Evolutionary conservation across 148 eudicot species (phyloP), one percentile per base, ranked within the genome.

Genomic region (Heliosperma pusillum): DNA sequence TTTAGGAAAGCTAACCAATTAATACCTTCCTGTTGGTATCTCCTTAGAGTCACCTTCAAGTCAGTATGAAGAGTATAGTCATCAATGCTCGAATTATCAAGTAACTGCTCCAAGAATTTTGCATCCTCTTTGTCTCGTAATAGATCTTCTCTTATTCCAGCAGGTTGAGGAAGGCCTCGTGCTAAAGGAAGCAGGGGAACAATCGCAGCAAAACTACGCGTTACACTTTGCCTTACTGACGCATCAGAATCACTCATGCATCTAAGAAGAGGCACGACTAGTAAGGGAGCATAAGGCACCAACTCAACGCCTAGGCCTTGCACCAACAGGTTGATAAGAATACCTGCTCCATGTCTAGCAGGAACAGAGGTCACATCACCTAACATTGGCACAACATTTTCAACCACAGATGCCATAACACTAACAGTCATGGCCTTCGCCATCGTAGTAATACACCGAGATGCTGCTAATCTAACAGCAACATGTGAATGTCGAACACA

Each of bases 11-110:
- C 97, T 79, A 96, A 84, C 99, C 99, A 96, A 77, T 96, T 96
- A 74, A 96, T 89, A 74, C 99, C 99, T 78, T 96, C 99, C 80
- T 96, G 99, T 80, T 96, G 99, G 83, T 96, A 96, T 90, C 95
- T 89, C 80, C 99, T 79, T 65, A 96, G 69, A 24, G 95, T 88
- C 69, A 93, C 97, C 81, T 92, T 90, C 52, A 96, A 59, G 62
- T 96, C 94, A 19, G 89, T 92, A 50, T 86, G 79, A 66, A 93
- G 94, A 71, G 84, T 85, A 80, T 90, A 96, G 85, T 96, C 99
- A 78, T 96, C 97, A 27, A 96, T 96, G 70, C 90, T 90, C 26
- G 99, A 96, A 80, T 91, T 96, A 81, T 96, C 99, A 82, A 96
- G 90, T 6, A 96, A 88, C 72, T 96, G 99, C 88, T 96, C 99